These are phyloP conservation scores for Inonotus hispidus DNA, from an alignment of 1,284 basidiomycete genomes.

Conservation along the genomic window DNA sequence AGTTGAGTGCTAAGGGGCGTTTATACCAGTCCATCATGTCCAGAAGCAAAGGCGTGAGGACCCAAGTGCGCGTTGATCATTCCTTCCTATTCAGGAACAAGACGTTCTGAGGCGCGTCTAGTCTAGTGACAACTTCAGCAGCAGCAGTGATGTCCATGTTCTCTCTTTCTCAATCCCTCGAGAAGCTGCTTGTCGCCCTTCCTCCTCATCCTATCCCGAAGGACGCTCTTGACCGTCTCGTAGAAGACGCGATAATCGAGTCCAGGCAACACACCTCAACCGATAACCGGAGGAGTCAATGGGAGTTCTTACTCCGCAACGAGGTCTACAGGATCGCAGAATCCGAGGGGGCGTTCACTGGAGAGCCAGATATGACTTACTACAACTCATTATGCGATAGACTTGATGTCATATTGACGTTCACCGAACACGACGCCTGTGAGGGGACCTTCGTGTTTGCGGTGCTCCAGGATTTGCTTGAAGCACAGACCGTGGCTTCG, in stretches of 20 bases:
- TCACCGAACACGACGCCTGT: constrained; percentile 64
- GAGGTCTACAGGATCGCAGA: constrained; percentile 68
- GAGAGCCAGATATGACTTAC: constrained; percentile 46
- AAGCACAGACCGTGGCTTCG: constrained; percentile 74
- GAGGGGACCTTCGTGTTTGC: constrained; percentile 52
- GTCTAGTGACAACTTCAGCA: not conserved
- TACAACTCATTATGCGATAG: constrained; percentile 54
- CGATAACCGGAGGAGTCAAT: constrained; percentile 60
- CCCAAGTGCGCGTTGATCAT: not conserved
- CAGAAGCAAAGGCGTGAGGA: not conserved
- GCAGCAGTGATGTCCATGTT: constrained; percentile 27
- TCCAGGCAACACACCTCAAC: constrained; percentile 38
- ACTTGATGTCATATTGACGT: constrained; percentile 66
- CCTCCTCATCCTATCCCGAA: constrained; percentile 45
- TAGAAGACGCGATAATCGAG: constrained; percentile 41
- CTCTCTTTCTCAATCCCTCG: constrained; percentile 38
- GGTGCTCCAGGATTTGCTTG: constrained; percentile 70
- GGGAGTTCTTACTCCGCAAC: constrained; percentile 66
- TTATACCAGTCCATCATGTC: not conserved
- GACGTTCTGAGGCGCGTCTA: too few relatives aligned
- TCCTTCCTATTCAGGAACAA: not conserved
- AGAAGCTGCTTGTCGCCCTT: constrained; percentile 45
- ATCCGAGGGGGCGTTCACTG: constrained; percentile 54
- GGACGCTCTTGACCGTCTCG: constrained; percentile 42
- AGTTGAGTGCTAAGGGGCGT: not conserved